Percentiles rank a stretch among this genome's conserved stretches.
Evolutionary conservation across 2,329 filamentous ascomycete species (phyloP).

Genomic region (Thermomyces lanuginosus): DNA sequence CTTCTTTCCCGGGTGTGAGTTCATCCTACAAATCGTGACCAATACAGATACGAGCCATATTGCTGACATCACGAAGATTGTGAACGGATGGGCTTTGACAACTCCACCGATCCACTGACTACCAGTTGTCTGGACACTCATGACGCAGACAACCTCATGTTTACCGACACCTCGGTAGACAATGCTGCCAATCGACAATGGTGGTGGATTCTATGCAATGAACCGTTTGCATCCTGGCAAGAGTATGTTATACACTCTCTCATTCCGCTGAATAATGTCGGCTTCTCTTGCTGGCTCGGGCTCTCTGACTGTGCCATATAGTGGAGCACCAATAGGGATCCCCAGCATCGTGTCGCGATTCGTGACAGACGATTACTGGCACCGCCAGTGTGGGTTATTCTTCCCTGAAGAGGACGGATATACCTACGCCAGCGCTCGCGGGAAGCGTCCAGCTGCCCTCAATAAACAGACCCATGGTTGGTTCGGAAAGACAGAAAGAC

Average conservation of each 20-base stretch:
- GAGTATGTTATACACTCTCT: slow-evolving; percentile 26
- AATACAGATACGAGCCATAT: too few species aligned
- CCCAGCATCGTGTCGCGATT: slow-evolving; percentile 38
- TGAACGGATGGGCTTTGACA: too few species aligned
- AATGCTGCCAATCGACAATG: slow-evolving; percentile 39
- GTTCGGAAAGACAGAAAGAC: slow-evolving; percentile 33
- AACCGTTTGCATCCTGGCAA: slow-evolving; percentile 45
- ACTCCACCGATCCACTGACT: too few species aligned
- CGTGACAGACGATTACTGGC: slow-evolving; percentile 36
- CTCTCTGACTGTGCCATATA: slow-evolving; percentile 19
- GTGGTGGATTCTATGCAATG: slow-evolving; percentile 47
- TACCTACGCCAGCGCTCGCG: slow-evolving; percentile 33
- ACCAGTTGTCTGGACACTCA: slow-evolving; percentile 39
- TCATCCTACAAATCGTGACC: too few species aligned
- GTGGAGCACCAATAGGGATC: slow-evolving; percentile 31
- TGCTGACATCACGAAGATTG: slow-evolving; percentile 25
- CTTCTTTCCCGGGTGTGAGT: slow-evolving; percentile 34
- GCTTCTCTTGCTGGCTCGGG: neutral
- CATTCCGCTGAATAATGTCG: too few species aligned
- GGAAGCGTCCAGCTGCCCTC: slow-evolving; percentile 32
- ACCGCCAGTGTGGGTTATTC: slow-evolving; percentile 38
- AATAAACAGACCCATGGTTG: slow-evolving; percentile 43
- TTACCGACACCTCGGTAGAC: slow-evolving; percentile 31
- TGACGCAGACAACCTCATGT: slow-evolving; percentile 34
- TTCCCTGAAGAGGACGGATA: slow-evolving; percentile 38